Percentiles rank a stretch among this genome's conserved stretches.
Conservation (phyloP, 495 filamentous ascomycete genomes). For the Sabuloglossum arenarium region DNA sequence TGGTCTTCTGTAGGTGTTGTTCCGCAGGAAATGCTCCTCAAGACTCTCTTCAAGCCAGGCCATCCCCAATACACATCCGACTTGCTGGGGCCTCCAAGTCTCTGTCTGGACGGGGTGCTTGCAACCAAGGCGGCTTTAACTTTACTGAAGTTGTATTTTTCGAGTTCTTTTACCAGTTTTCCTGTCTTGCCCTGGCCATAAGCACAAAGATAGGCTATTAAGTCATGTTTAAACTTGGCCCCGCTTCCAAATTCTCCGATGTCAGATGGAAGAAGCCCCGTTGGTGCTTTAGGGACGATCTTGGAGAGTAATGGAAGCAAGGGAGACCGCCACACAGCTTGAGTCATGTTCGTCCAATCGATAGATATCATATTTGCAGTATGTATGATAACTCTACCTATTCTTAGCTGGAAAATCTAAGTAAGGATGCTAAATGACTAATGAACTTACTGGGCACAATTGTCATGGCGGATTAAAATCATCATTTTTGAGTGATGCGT, state of each 20-base stretch:
- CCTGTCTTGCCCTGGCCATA: slow-evolving; percentile 39
- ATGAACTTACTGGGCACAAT: slow-evolving; percentile 37
- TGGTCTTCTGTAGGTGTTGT: slow-evolving; percentile 1
- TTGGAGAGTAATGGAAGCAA: slow-evolving; percentile 30
- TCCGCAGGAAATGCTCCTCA: slow-evolving; percentile 31
- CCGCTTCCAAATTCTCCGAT: slow-evolving; percentile 31
- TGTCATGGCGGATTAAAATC: slow-evolving; percentile 56
- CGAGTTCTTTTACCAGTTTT: slow-evolving; percentile 32
- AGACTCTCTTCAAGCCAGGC: slow-evolving; percentile 38
- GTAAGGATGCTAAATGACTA: neutral
- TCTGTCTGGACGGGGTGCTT: slow-evolving; percentile 50
- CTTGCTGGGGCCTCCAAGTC: slow-evolving; percentile 17
- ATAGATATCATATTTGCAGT: slow-evolving; percentile 74
- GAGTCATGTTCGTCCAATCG: slow-evolving; percentile 78
- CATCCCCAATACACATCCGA: slow-evolving; percentile 47
- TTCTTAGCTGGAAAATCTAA: neutral
- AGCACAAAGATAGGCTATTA: slow-evolving; percentile 48
- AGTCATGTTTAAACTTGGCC: slow-evolving; percentile 49
- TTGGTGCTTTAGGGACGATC: slow-evolving; percentile 7
- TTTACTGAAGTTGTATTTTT: slow-evolving; percentile 44
- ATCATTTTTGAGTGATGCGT: slow-evolving; percentile 86
- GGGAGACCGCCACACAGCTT: slow-evolving; percentile 68
- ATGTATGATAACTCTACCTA: slow-evolving; percentile 48
- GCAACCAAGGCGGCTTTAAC: slow-evolving; percentile 56
- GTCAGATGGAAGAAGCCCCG: neutral